These are phyloP conservation scores for Starmerella geochares DNA, from an alignment of 805 yeast genomes.

Conservation along the genomic window DNA sequence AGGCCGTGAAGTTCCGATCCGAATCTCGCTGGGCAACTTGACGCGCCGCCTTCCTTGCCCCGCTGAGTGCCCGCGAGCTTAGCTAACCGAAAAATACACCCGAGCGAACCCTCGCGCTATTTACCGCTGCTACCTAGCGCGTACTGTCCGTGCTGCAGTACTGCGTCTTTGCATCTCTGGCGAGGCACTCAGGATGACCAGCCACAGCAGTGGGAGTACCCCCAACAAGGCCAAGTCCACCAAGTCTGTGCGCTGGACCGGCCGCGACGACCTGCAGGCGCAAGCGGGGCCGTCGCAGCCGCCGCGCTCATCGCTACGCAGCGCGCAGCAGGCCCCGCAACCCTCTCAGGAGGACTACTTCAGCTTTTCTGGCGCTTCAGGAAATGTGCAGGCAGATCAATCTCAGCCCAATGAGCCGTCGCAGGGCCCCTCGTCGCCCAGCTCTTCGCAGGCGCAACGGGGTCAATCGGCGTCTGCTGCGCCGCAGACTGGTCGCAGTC, in stretches of 20 bases:
- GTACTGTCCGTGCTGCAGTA: not conserved
- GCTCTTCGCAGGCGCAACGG: not conserved
- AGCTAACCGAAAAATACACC: not conserved
- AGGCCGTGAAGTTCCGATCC: not conserved
- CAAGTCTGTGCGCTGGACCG: constrained; percentile 23
- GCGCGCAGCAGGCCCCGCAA: not conserved
- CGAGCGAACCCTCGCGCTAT: not conserved
- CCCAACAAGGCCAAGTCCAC: not conserved
- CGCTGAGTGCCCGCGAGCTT: not conserved
- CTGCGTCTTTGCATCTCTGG: not conserved
- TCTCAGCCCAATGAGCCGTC: not conserved
- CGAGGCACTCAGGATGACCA: not conserved
- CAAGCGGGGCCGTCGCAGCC: not conserved
- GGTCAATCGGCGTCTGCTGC: not conserved
- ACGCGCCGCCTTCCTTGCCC: constrained; percentile 2
- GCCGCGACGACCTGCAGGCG: constrained; percentile 8
- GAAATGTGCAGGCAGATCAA: constrained; percentile 5
- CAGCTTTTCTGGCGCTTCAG: constrained; percentile 19
- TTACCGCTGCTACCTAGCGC: not conserved
- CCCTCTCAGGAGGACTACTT: constrained; percentile 13
- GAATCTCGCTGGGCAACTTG: not conserved
- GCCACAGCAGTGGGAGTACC: not conserved
- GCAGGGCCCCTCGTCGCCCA: not conserved
- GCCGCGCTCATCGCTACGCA: not conserved
- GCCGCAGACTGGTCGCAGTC: not conserved